Evolutionary conservation across 2,329 filamentous ascomycete genomes (phyloP), one percentile per base, ranked within the genome.

Genomic region (Alternaria solani): DNA sequence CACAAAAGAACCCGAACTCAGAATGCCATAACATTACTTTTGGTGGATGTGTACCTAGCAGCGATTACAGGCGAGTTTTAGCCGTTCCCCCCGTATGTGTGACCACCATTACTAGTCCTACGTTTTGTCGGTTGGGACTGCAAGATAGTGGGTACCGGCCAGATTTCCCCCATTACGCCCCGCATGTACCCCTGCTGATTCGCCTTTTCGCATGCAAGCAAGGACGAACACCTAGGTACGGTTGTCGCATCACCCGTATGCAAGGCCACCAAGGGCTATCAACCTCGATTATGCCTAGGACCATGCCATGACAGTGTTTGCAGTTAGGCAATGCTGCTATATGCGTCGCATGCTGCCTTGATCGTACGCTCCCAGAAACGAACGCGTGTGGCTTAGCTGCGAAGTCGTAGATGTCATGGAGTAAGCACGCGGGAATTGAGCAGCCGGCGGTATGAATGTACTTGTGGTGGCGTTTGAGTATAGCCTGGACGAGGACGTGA

Each of bases 381-480:
- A 38, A 56, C 11, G 44, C n/a, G 2, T 18, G 38, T 3, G 25
- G 51, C 57, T 58, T 47, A 51, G 51, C 51, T 51, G 38, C 23
- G 16, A 28, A 55, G 51, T 59, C 57, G 36, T 38, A 55, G 57
- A 55, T 59, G 51, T 59, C 57, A 59, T 59, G 26, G 18, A 43
- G 38, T 51, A 46, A 51, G 51, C 51, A 51, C 12, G 11, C 14
- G 18, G 44, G 38, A 39, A 20, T 39, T 4, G n/a, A 32, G 47
- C 23, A 28, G 20, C 14, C 25, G 26, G 18, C 18, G 39, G 20
- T 53, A 8, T 32, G 18, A 18, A 8, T 34, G 39, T n/a, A 11
- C 11, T 7, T 3, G 26, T 16, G 38, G 18, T 26, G 26, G 5
- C 25, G 12, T n/a, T 53, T 16, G 30, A 25, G 18, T 48, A 18